Conservation (phyloP, 352 stramenopile species). For the Globisporangium parvum region DNA sequence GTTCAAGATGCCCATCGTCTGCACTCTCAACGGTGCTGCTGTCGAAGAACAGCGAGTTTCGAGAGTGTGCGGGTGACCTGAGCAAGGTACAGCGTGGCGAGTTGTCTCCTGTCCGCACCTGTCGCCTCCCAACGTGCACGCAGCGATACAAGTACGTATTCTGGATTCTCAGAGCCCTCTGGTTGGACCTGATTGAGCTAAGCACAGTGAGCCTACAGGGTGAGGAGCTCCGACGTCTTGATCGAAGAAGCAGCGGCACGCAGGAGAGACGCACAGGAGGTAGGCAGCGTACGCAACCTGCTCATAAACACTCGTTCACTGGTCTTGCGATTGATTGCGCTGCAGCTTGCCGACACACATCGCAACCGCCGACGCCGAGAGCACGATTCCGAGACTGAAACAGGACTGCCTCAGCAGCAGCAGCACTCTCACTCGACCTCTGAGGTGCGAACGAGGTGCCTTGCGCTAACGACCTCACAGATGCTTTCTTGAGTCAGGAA, state of each 20-base stretch:
- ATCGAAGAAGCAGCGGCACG: constrained; percentile 26
- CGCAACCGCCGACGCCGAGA: constrained; percentile 3
- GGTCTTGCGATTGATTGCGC: neutral
- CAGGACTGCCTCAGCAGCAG: neutral
- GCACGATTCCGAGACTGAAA: neutral
- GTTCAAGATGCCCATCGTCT: too few relatives aligned
- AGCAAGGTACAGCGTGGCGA: neutral
- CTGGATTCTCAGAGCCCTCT: neutral
- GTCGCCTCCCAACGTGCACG: neutral
- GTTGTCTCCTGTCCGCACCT: constrained; percentile 1
- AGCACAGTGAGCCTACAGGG: neutral
- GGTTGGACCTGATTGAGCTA: neutral
- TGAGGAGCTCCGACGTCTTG: constrained; percentile 12
- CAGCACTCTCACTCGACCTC: neutral
- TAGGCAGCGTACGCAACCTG: neutral
- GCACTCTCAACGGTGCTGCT: too few relatives aligned
- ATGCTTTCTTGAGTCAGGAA: too few relatives aligned
- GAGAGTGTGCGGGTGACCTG: neutral
- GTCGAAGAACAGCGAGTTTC: too few relatives aligned
- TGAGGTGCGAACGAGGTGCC: neutral
- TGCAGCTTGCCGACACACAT: constrained; percentile 9
- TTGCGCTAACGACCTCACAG: too few relatives aligned
- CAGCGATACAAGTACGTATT: constrained; percentile 11
- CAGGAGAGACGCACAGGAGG: constrained; percentile 21
- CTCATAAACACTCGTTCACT: neutral